Evolutionary conservation across 164 flowering plant species (phyloP).

Genomic region (Santalum album): DNA sequence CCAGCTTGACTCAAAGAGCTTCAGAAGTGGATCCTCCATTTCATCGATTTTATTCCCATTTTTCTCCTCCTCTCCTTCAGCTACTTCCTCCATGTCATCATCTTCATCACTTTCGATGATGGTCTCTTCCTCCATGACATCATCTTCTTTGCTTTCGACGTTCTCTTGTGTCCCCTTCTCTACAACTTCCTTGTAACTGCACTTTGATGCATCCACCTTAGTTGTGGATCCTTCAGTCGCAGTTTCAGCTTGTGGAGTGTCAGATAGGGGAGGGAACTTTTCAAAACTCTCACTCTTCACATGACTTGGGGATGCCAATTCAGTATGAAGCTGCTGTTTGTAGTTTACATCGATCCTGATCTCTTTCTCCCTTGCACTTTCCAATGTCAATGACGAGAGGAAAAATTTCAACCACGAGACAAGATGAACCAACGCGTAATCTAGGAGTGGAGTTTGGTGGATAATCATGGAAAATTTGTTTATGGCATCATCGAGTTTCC

Average conservation of each 20-base stretch:
- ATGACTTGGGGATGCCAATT: not conserved
- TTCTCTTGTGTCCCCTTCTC: slow-evolving; percentile 12
- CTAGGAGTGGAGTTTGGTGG: slow-evolving; percentile 14
- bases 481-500: slow-evolving; percentile 31
- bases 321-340: slow-evolving; percentile 4
- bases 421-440: slow-evolving; percentile 13
- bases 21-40: slow-evolving; percentile 24
- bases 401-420: slow-evolving; percentile 25
- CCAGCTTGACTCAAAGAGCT: slow-evolving; percentile 42
- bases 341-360: slow-evolving; percentile 30
- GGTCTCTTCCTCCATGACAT: no score
- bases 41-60: not conserved
- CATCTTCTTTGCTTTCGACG: not conserved
- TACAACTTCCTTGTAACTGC: slow-evolving; percentile 25
- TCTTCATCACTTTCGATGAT: not conserved
- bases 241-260: not conserved
- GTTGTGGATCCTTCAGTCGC: not conserved
- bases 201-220: slow-evolving; percentile 3
- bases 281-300: not conserved
- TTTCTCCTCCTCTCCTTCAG: not conserved
- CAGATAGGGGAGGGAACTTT: not conserved
- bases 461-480: no score
- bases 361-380: slow-evolving; percentile 38
- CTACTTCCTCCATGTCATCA: not conserved
- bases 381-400: slow-evolving; percentile 18